phyloP scores from a whole-genome alignment of 164 flowering plant species.

The Cinnamomum micranthum region DNA sequence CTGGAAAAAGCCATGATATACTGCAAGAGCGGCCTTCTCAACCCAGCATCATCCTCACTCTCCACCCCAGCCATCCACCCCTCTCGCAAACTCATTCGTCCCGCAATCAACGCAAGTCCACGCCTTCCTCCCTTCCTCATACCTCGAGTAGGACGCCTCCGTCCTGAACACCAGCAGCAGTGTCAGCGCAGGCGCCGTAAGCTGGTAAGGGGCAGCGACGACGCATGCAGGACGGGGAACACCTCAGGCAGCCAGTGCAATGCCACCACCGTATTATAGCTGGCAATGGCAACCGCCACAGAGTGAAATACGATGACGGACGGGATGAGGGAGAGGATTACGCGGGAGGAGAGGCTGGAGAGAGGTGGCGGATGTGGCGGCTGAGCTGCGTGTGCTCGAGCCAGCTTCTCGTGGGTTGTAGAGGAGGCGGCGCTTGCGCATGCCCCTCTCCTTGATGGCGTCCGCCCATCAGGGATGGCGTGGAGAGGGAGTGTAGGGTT shows the following conservation, averaged over 20 bases:
- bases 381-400: conserved; percentile 77
- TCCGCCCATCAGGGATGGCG: conserved; percentile 82
- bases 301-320: conserved; percentile 76
- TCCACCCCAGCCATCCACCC: conserved; percentile 53
- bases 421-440: conserved; percentile 46
- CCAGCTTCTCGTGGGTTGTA: conserved; percentile 81
- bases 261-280: conserved; percentile 62
- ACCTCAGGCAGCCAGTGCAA: conserved; percentile 55
- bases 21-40: conserved; percentile 57
- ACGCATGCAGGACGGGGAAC: conserved; percentile 64
- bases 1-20: conserved; percentile 86
- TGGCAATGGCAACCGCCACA: conserved; percentile 52
- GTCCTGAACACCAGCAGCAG: conserved; percentile 84
- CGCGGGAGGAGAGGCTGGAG: conserved; percentile 73
- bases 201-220: conserved; percentile 84
- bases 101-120: conserved; percentile 81
- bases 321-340: conserved; percentile 71
- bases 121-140: conserved; percentile 80
- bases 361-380: conserved; percentile 77
- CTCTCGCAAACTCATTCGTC: conserved; percentile 67
- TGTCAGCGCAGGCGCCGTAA: conserved; percentile 93
- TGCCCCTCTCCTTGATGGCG: conserved; percentile 59
- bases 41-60: conserved; percentile 22
- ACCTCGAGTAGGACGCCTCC: conserved; percentile 91
- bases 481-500: conserved; percentile 39